Conservation (phyloP, 2,329 filamentous ascomycete genomes). For the Blastomyces silverae region DNA sequence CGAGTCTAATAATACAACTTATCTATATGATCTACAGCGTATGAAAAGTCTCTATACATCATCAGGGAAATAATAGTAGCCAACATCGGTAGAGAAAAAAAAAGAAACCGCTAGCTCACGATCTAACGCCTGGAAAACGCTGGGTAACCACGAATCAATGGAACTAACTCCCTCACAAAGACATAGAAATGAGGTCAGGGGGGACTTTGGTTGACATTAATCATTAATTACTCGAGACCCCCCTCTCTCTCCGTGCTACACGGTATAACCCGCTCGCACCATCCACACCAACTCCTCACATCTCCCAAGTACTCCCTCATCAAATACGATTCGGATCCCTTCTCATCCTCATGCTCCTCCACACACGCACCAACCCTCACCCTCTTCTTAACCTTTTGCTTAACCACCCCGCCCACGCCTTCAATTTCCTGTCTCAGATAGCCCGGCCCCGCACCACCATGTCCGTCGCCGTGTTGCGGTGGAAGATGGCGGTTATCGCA, state of each 20-base stretch:
- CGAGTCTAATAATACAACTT: background rate
- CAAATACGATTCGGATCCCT: conserved; percentile 58
- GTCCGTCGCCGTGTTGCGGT: conserved; percentile 21
- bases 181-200: background rate
- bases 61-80: background rate
- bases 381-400: conserved; percentile 78
- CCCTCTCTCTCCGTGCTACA: conserved; percentile 43
- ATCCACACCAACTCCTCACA: conserved; percentile 80
- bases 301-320: conserved; percentile 61
- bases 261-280: conserved; percentile 74
- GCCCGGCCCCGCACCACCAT: conserved; percentile 50
- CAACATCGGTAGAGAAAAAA: background rate
- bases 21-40: background rate
- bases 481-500: too few relatives aligned
- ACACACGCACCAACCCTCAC: conserved; percentile 77
- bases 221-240: background rate
- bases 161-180: background rate
- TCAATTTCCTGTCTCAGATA: conserved; percentile 86
- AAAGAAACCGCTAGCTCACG: background rate
- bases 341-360: conserved; percentile 76
- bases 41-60: background rate
- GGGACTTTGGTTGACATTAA: background rate
- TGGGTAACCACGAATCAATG: background rate
- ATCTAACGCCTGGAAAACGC: background rate
- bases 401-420: conserved; percentile 79